Evolutionary conservation across 805 yeast species (phyloP).

Genomic region (Maudiozyma bulderi): DNA sequence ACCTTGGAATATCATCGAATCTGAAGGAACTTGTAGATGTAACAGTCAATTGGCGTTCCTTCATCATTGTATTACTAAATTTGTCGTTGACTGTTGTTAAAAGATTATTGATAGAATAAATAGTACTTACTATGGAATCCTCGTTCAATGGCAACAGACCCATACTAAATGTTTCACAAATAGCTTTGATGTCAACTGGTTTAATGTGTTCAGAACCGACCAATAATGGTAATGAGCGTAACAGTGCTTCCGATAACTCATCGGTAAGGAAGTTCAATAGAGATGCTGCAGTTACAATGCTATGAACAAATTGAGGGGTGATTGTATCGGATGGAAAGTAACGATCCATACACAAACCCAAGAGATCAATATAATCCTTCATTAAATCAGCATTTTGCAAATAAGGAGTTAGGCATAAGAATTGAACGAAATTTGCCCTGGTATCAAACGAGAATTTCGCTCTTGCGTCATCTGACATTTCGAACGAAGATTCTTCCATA

Average conservation of each 20-base stretch:
- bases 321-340: slow-evolving; percentile 32
- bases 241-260: slow-evolving; percentile 26
- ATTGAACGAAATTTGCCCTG: slow-evolving; percentile 32
- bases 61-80: slow-evolving; percentile 27
- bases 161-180: slow-evolving; percentile 51
- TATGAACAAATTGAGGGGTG: slow-evolving; percentile 17
- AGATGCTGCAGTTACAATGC: slow-evolving; percentile 48
- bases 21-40: slow-evolving; percentile 6
- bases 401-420: slow-evolving; percentile 25
- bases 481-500: slow-evolving; percentile 10
- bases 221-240: slow-evolving; percentile 40
- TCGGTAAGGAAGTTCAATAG: slow-evolving; percentile 36
- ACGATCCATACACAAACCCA: slow-evolving; percentile 42
- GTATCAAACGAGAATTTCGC: slow-evolving; percentile 14
- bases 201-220: slow-evolving; percentile 47
- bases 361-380: slow-evolving; percentile 35
- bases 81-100: slow-evolving; percentile 46
- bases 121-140: slow-evolving; percentile 72
- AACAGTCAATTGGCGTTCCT: slow-evolving; percentile 29
- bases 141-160: slow-evolving; percentile 64
- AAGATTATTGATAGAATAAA: slow-evolving; percentile 74
- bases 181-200: slow-evolving; percentile 37
- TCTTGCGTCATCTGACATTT: slow-evolving; percentile 14
- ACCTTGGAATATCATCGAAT: background rate
- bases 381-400: slow-evolving; percentile 37